Base-by-base conservation (phyloP, 331 rosid species). In the Acacia pycnantha region DNA sequence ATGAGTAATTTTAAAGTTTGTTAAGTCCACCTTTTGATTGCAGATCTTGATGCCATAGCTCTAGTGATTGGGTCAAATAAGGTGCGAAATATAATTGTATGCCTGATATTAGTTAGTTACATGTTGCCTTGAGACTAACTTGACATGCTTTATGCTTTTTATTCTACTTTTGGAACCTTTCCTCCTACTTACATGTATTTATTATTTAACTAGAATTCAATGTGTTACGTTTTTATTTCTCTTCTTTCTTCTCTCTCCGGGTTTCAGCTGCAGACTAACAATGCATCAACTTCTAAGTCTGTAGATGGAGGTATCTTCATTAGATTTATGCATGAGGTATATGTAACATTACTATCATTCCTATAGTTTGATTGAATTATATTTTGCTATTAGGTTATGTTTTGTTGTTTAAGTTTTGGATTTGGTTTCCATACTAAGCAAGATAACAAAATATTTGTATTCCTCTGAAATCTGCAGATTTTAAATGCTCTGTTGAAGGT, bases 401-500 rank as follows among this genome's bases (percentile, higher is more conserved):
- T n/a, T n/a, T n/a, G 35, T 58, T 72, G 35, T 74, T 83, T 73
- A 35, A 27, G 46, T 78, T 61, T 82, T 13, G 72, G 72, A 75
- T 68, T 72, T 40, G 14, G 69, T 86, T 79, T 70, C 43, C 40
- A 67, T 19, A 69, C 79, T 70, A 83, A 74, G 56, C 79, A 26
- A 67, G 77, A 40, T 81, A 70, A 77, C 75, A 83, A 80, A 82
- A 37, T 24, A 24, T 48, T 16, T 47, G 27, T 77, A 13, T 61
- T 31, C 73, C 79, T 73, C 65, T 76, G 43, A 61, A 83, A 79
- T 85, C 79, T 77, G 78, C 91, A 94, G 98, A 92, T 90, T 81
- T 77, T 94, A 87, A 88, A 90, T 65, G 90, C 90, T 65, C 77
- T 94, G 83, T 85, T 94, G 85, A 92, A 89, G 85, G 86, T 87